Evolutionary conservation across 768 basidiomycete species (phyloP).

Genomic region (Tulasnella sp.): DNA sequence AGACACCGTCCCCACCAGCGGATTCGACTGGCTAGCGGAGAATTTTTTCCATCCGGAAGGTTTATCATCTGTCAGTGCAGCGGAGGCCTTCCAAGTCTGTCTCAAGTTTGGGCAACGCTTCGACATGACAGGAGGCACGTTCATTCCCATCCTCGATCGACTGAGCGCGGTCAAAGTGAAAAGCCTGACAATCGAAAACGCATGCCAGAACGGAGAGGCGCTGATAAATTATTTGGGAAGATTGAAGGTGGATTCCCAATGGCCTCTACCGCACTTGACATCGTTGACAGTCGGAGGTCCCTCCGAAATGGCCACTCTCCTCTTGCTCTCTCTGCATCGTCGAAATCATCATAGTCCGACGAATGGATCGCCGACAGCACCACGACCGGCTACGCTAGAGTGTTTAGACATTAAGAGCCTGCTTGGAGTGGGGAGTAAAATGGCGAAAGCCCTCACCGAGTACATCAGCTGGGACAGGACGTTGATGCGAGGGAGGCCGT

Average conservation of each 20-base stretch:
- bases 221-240: background rate
- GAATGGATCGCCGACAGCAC: background rate
- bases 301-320: background rate
- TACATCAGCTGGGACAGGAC: background rate
- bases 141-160: background rate
- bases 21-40: background rate
- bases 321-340: background rate
- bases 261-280: background rate
- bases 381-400: background rate
- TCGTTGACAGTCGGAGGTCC: background rate
- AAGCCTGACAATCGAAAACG: background rate
- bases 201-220: background rate
- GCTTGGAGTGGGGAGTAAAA: background rate
- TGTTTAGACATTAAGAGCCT: background rate
- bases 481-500: background rate
- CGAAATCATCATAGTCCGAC: background rate
- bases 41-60: background rate
- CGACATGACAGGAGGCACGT: background rate
- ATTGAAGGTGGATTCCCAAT: background rate
- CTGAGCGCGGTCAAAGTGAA: background rate
- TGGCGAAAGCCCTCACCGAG: background rate
- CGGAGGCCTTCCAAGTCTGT: background rate
- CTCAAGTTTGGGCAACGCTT: background rate
- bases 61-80: background rate
- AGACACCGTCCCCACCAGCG: background rate